Conservation (phyloP, 306 rosid species). For the Heteromeles arbutifolia region DNA sequence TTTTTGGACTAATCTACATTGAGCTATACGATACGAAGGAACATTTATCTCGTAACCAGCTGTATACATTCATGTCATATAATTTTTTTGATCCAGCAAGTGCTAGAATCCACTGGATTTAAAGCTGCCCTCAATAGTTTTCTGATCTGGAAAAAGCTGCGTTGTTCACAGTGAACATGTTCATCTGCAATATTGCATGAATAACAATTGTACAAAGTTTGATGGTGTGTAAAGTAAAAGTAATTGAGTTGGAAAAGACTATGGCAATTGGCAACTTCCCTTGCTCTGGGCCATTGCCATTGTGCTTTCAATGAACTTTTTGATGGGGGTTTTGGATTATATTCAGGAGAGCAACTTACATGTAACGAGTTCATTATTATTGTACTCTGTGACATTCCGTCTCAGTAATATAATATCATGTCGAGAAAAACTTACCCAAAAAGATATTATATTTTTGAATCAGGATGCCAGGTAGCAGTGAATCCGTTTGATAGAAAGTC, state of each 20-base stretch:
- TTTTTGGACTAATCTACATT: too few relatives aligned
- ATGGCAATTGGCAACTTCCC: not conserved
- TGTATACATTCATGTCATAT: too few relatives aligned
- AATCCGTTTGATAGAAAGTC: too few relatives aligned
- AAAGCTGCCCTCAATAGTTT: not conserved
- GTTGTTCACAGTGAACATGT: not conserved
- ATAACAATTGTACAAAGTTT: not conserved
- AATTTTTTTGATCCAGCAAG: not conserved
- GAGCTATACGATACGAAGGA: too few relatives aligned
- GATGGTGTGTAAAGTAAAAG: not conserved
- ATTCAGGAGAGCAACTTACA: too few relatives aligned
- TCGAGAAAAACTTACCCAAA: not conserved
- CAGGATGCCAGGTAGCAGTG: accelerated
- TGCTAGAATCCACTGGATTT: not conserved
- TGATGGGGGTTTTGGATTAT: not conserved
- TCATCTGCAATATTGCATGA: not conserved
- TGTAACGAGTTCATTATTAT: too few relatives aligned
- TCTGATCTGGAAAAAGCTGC: not conserved
- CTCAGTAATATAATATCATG: too few relatives aligned
- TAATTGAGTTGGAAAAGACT: not conserved
- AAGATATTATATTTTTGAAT: too few relatives aligned
- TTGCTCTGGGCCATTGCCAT: not conserved
- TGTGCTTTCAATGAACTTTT: not conserved
- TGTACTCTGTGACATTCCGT: too few relatives aligned
- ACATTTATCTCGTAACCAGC: too few relatives aligned